Base-by-base conservation (phyloP, 2,329 filamentous ascomycete genomes). In the Stemphylium beticola region DNA sequence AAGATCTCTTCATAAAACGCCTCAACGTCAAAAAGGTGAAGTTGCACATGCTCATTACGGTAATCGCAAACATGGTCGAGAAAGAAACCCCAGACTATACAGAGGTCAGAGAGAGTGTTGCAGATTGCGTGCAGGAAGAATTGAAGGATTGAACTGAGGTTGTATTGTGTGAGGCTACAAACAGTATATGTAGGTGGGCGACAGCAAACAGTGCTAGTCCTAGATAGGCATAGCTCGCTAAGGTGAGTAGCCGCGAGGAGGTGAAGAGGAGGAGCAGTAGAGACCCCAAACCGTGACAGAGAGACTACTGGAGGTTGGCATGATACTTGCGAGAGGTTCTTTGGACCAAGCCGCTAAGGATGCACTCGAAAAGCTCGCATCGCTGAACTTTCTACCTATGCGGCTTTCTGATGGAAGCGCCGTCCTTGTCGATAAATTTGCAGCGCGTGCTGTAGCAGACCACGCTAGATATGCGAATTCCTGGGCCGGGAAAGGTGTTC, bases 401-500 rank as follows among this genome's bases (percentile, higher is more conserved):
- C 42, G 26, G 15, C 4, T 17, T 8, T 12, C 4, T 10, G 37
- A 55, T 8, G 54, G 47, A 12, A 22, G n/a, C 20, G 34, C 24
- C 4, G 17, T 34, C 2, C 57, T 65, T 11, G 54, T 62, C 4
- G 43, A 50, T 1, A 14, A 56, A 6, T 15, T 45, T 9, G 62
- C 61, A 33, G 59, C 60, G 14, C 66, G 61, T 34, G 47, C 48
- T 11, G 62, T 68, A 17, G 22, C 51, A 9, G 60, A 67, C 20
- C 64, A 68, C 39, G 5, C 29, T 6, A 43, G 64, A 29, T 67
- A 58, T 42, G 44, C 48, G 4, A 41, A 46, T 3, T 60, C 62
- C 4, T 55, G 65, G 14, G 38, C 40, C 5, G 26, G 11, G 1
- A 14, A 56, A 1, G 17, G 14, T 10, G 39, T 62, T 4, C 15